Evolutionary conservation across 2,329 filamentous ascomycete species (phyloP), one percentile per base, ranked within the genome.

Genomic region (Ilyonectria mors-panacis): DNA sequence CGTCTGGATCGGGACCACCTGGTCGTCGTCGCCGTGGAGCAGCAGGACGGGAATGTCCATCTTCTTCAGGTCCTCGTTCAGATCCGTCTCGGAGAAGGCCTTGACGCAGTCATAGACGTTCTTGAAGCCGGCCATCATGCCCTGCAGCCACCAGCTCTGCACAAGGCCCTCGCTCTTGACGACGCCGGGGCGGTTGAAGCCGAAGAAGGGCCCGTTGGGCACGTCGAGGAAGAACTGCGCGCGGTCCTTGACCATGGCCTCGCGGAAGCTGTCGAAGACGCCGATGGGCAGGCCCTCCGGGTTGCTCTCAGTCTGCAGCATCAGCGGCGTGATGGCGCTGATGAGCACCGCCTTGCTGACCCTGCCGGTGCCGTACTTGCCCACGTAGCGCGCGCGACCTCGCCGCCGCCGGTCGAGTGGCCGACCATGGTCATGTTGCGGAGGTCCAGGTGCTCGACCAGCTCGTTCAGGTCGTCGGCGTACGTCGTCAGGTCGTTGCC

Each of bases 131-230:
- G 76, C 71, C 58, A 73, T 71, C 81, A 83, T 82, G 1, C 80
- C 81, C 70, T 82, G 79, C 65, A 74, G 69, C 75, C 76, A 83
- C 81, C 81, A 83, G 59, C 72, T 78, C 23, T 78, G 73, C 54
- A 83, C 80, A 51, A 79, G 73, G 1, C 81, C 81, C 67, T 82
- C 62, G 68, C 70, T 75, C 35, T 44, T 58, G 30, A 44, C 37
- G 4, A 50, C 72, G 19, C 61, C 63, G 19, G 67, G 68, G 15
- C 74, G 67, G 55, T 76, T 76, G 51, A 90, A 89, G 51, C 91
- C 76, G 26, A 89, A 88, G 47, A 91, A 91, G 57, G 91, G 88
- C 39, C 93, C 91, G 5, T 92, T 89, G 1, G 89, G 89, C 87
- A 91, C 90, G 75, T 90, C 88, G 70, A 91, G 89, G 71, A 91